Conservation (phyloP, 495 filamentous ascomycete genomes). For the Neurospora hispaniola region DNA sequence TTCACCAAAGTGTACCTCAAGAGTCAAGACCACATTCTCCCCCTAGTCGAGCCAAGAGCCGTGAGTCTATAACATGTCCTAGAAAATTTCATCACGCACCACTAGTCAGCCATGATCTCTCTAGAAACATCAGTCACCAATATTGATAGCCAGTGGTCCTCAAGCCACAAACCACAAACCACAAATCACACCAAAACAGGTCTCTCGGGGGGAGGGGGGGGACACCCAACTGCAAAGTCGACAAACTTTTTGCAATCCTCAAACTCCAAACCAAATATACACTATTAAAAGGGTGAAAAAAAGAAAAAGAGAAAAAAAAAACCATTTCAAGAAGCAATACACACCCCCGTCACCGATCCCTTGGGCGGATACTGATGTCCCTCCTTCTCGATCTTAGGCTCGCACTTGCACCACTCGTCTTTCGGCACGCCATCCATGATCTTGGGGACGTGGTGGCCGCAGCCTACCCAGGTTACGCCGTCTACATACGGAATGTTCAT, state of each 20-base stretch:
- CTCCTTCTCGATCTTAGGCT: conserved; percentile 47
- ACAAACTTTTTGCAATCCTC: background rate
- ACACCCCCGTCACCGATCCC: conserved; percentile 15
- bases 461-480: conserved; percentile 61
- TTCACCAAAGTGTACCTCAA: background rate
- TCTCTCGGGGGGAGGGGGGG: background rate
- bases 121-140: background rate
- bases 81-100: background rate
- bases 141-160: background rate
- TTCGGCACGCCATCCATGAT: conserved; percentile 55
- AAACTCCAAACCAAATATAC: background rate
- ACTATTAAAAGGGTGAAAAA: background rate
- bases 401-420: conserved; percentile 52
- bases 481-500: conserved; percentile 27
- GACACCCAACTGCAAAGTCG: background rate
- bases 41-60: background rate
- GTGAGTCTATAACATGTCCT: background rate
- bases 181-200: background rate
- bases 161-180: background rate
- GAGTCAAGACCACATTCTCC: background rate
- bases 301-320: no score
- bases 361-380: conserved; percentile 53
- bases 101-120: background rate
- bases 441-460: conserved; percentile 54
- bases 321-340: background rate